phyloP scores from a whole-genome alignment of 805 yeast species.

The Candida incommunis region DNA sequence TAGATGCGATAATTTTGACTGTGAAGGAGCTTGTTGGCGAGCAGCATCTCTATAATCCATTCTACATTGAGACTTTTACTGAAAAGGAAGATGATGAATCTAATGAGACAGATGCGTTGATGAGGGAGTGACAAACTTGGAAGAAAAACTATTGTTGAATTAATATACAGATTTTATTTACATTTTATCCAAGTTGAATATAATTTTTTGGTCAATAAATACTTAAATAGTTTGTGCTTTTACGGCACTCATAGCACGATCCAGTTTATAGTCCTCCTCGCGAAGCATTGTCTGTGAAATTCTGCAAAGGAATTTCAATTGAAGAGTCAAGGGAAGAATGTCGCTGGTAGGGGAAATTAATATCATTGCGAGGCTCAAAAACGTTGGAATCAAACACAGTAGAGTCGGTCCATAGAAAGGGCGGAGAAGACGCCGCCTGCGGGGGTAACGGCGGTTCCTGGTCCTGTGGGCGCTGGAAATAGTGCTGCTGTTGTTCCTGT shows the following conservation, averaged over 20 bases:
- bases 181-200: too few relatives aligned
- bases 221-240: neutral
- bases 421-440: neutral
- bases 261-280: too few relatives aligned
- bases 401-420: neutral
- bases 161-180: too few relatives aligned
- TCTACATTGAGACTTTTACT: neutral
- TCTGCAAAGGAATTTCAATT: neutral
- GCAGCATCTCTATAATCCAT: neutral
- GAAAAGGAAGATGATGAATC: neutral
- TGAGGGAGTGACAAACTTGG: too few relatives aligned
- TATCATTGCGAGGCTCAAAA: neutral
- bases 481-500: neutral
- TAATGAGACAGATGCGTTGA: neutral
- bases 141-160: too few relatives aligned
- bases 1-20: constrained; percentile 18
- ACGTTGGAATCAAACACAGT: neutral
- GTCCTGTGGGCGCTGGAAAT: too few relatives aligned
- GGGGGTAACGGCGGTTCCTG: too few relatives aligned
- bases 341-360: neutral
- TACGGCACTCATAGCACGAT: too few relatives aligned
- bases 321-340: constrained; percentile 1
- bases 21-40: constrained; percentile 24
- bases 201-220: neutral
- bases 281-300: too few relatives aligned